A percentile compares a stretch with the other conserved stretches of the same genome.
Conservation (phyloP, 805 yeast genomes). For the Pichia cabralensis region DNA sequence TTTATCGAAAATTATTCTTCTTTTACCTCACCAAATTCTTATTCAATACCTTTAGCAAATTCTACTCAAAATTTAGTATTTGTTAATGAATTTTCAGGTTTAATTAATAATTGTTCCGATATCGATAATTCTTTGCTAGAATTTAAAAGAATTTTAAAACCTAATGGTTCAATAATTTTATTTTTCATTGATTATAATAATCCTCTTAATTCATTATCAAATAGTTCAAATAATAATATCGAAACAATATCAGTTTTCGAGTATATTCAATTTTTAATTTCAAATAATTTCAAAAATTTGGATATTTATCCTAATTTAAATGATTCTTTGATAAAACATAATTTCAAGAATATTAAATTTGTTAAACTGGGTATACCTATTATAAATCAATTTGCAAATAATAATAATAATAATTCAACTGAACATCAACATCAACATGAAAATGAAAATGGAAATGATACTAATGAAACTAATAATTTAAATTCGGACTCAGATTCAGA, state of each 20-base stretch:
- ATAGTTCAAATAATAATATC: too few relatives aligned
- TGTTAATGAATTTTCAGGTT: constrained; percentile 20
- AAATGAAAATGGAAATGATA: too few relatives aligned
- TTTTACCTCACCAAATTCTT: constrained; percentile 20
- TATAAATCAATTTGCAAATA: neutral
- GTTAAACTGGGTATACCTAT: constrained; percentile 5
- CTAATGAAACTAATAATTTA: neutral
- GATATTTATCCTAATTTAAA: constrained; percentile 1
- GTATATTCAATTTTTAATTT: too few relatives aligned
- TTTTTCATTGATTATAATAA: constrained; percentile 23
- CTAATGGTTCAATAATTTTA: constrained; percentile 23
- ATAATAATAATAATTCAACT: neutral
- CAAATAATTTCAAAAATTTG: constrained; percentile 3
- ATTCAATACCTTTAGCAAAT: constrained; percentile 20
- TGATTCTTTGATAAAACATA: too few relatives aligned
- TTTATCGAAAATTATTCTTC: constrained; percentile 24
- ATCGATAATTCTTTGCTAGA: constrained; percentile 18
- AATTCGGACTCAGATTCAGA: neutral
- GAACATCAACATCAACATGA: neutral
- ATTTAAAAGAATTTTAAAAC: constrained; percentile 22
- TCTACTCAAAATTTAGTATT: constrained; percentile 21
- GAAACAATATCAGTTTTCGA: too few relatives aligned
- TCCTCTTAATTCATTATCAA: too few relatives aligned
- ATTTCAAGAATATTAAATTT: constrained; percentile 4
- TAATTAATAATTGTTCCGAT: constrained; percentile 13